phyloP scores from a whole-genome alignment of 805 yeast genomes.

The Sugiyamaella marilandica region DNA sequence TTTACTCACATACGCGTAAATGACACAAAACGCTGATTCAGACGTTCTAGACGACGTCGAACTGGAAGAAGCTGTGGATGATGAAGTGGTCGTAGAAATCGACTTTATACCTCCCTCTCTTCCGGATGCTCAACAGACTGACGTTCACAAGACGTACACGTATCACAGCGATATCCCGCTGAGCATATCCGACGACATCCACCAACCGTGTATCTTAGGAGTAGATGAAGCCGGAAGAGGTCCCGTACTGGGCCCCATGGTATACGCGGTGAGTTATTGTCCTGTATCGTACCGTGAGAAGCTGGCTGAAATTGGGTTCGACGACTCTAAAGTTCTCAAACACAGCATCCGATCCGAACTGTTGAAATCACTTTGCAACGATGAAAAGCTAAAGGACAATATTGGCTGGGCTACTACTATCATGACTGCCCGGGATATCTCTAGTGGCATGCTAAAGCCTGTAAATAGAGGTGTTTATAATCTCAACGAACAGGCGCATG shows the following conservation, averaged over 20 bases:
- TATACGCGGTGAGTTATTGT: constrained; percentile 83
- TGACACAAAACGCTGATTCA: no score
- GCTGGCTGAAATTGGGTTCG: constrained; percentile 69
- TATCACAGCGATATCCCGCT: constrained; percentile 18
- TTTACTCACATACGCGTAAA: no score
- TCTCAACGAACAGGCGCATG: constrained; percentile 94
- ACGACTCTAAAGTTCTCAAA: constrained; percentile 85
- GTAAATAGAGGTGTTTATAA: constrained; percentile 53
- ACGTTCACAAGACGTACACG: constrained; percentile 22
- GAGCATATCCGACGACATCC: background rate
- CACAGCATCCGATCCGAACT: constrained; percentile 63
- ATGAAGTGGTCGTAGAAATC: background rate
- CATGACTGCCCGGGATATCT: constrained; percentile 82
- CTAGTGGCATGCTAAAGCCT: constrained; percentile 79
- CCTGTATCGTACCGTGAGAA: constrained; percentile 45
- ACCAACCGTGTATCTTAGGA: constrained; percentile 50
- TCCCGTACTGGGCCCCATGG: constrained; percentile 98
- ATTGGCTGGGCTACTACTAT: constrained; percentile 87
- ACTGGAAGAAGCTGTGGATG: background rate
- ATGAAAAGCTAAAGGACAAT: constrained; percentile 43
- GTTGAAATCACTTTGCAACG: constrained; percentile 52
- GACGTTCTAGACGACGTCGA: background rate
- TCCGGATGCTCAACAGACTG: constrained; percentile 4
- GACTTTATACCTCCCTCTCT: constrained; percentile 25
- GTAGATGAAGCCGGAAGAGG: constrained; percentile 99